A percentile compares a stretch with the other conserved stretches of the same genome.
Conservation (phyloP, 2,329 filamentous ascomycete genomes). For the Gyromitra esculenta region DNA sequence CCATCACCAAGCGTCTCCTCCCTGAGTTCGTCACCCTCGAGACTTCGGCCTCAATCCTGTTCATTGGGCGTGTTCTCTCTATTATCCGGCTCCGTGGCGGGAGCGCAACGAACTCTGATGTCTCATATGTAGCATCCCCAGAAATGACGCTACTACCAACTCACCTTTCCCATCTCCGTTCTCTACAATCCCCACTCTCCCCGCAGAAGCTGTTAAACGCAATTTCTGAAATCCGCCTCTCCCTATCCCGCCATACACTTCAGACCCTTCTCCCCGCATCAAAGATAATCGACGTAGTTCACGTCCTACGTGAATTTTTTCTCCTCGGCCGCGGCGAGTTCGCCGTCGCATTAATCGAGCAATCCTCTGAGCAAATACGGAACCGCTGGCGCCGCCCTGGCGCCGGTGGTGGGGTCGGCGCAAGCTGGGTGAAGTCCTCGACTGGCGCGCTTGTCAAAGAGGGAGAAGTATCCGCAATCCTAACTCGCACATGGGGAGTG, state of each 20-base stretch:
- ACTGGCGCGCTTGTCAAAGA: slow-evolving; percentile 73
- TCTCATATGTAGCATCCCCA: slow-evolving; percentile 58
- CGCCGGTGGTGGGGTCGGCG: slow-evolving; percentile 67
- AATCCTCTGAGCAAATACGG: slow-evolving; percentile 83
- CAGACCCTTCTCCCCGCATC: slow-evolving; percentile 81
- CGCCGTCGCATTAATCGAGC: slow-evolving; percentile 82
- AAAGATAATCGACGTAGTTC: slow-evolving; percentile 79
- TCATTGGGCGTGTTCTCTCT: slow-evolving; percentile 88
- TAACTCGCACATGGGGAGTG: slow-evolving; percentile 80
- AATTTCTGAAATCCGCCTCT: slow-evolving; percentile 79
- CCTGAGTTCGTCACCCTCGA: slow-evolving; percentile 80
- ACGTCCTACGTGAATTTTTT: slow-evolving; percentile 84
- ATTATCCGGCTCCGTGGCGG: slow-evolving; percentile 72
- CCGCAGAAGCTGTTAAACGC: slow-evolving; percentile 74
- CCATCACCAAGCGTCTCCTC: slow-evolving; percentile 69
- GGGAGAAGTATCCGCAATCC: slow-evolving; percentile 80
- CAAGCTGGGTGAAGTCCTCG: slow-evolving; percentile 68
- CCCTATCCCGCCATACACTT: slow-evolving; percentile 82
- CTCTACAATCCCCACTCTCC: slow-evolving; percentile 73
- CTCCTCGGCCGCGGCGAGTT: slow-evolving; percentile 90
- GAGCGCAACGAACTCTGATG: slow-evolving; percentile 57
- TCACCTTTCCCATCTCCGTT: slow-evolving; percentile 55
- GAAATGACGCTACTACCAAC: slow-evolving; percentile 59
- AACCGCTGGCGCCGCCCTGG: slow-evolving; percentile 74
- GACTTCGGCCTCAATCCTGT: slow-evolving; percentile 84